These are phyloP conservation scores for Xylaria telfairii DNA, from an alignment of 495 filamentous ascomycete genomes.

Conservation along the genomic window DNA sequence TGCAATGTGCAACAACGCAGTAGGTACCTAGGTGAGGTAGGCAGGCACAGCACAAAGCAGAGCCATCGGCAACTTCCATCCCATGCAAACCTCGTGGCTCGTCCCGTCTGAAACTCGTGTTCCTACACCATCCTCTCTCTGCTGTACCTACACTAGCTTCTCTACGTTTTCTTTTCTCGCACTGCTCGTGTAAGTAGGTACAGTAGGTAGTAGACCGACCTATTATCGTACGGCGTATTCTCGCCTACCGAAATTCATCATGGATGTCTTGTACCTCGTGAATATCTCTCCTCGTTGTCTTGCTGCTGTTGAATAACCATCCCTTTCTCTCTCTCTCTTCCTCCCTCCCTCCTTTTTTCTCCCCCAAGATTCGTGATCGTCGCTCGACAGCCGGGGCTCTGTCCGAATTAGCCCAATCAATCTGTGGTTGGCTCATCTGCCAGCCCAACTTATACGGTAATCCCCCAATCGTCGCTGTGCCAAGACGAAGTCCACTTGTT, in stretches of 20 bases:
- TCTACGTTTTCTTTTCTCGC: neutral
- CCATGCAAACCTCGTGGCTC: constrained; percentile 21
- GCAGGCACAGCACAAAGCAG: neutral
- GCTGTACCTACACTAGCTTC: neutral
- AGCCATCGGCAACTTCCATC: neutral
- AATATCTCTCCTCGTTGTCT: neutral
- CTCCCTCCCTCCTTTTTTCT: too few relatives aligned
- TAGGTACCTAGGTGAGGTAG: neutral
- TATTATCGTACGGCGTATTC: neutral
- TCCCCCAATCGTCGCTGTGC: constrained; percentile 12
- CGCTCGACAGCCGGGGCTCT: constrained; percentile 9
- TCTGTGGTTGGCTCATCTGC: neutral
- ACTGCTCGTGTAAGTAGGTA: neutral
- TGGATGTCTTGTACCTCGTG: neutral
- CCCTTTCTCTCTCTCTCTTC: too few relatives aligned
- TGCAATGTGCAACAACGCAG: too few relatives aligned
- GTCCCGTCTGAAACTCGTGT: constrained; percentile 10
- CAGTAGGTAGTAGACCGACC: neutral
- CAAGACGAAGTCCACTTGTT: constrained; percentile 26
- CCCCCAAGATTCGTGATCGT: constrained; percentile 17
- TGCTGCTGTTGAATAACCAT: neutral
- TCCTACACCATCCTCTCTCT: neutral
- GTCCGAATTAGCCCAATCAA: neutral
- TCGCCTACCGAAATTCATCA: neutral
- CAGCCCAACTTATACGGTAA: neutral